These are phyloP conservation scores for Jaminaea rosea DNA, from an alignment of 1,284 basidiomycete species.

Conservation along the genomic window DNA sequence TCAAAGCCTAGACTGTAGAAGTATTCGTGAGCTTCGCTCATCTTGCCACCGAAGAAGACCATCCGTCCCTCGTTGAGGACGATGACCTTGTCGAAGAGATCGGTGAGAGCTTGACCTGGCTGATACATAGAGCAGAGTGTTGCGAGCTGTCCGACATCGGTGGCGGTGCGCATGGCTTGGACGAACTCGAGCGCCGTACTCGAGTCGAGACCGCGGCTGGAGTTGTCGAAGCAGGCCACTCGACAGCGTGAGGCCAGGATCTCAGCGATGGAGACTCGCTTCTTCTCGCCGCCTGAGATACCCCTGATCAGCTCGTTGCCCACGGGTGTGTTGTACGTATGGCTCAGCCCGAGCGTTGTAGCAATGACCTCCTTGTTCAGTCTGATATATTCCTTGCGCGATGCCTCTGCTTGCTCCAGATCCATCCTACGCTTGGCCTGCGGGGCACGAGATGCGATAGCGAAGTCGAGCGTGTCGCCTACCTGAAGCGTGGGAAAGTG, in stretches of 20 bases:
- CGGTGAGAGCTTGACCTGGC: slow-evolving; percentile 31
- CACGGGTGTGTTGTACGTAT: slow-evolving; percentile 47
- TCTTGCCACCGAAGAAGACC: slow-evolving; percentile 41
- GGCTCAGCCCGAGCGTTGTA: slow-evolving; percentile 31
- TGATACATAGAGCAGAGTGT: slow-evolving; percentile 37
- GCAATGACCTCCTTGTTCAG: slow-evolving; percentile 42
- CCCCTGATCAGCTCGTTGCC: slow-evolving; percentile 29
- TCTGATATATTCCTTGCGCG: slow-evolving; percentile 12
- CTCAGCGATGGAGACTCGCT: slow-evolving; percentile 92
- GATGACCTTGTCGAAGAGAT: slow-evolving; percentile 38
- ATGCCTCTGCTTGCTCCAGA: slow-evolving; percentile 6
- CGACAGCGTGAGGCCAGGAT: slow-evolving; percentile 91
- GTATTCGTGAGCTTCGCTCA: slow-evolving; percentile 29
- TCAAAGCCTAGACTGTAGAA: slow-evolving; percentile 44
- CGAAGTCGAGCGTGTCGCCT: slow-evolving; percentile 30
- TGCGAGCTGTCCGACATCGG: slow-evolving; percentile 20
- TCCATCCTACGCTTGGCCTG: slow-evolving; percentile 17
- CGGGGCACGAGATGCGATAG: slow-evolving; percentile 31
- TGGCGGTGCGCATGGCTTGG: slow-evolving; percentile 28
- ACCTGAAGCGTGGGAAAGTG: slow-evolving; percentile 35
- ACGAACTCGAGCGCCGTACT: slow-evolving; percentile 38
- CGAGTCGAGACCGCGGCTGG: slow-evolving; percentile 35
- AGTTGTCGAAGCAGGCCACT: slow-evolving; percentile 28
- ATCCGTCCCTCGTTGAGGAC: slow-evolving; percentile 43
- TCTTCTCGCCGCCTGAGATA: slow-evolving; percentile 83